A percentile compares a stretch with the other conserved stretches of the same genome.
Conservation (phyloP, 371 early-diverging fungal genomes). For the Mucor lusitanicus region DNA sequence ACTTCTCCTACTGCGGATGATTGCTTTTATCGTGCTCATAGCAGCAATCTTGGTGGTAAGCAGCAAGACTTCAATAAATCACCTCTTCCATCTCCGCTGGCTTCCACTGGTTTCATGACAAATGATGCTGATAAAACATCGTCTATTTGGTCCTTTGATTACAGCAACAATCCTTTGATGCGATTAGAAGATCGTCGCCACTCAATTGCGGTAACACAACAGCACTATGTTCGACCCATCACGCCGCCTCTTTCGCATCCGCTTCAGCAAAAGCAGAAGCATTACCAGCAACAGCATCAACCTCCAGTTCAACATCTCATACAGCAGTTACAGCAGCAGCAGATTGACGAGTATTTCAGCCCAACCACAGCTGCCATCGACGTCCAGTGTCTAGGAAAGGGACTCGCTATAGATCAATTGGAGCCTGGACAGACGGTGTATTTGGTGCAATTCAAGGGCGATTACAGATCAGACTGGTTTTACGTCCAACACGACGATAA, state of each 20-base stretch:
- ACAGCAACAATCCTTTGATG: background rate
- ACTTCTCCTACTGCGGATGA: background rate
- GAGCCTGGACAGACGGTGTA: conserved; percentile 55
- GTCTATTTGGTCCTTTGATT: conserved; percentile 6
- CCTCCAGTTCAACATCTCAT: background rate
- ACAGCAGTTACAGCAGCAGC: conserved; percentile 8
- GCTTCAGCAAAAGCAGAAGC: background rate
- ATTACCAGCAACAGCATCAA: background rate
- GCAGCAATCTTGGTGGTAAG: background rate
- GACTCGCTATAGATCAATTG: conserved; percentile 39
- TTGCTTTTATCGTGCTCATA: background rate
- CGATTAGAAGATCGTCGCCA: conserved; percentile 11
- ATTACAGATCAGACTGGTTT: conserved; percentile 76
- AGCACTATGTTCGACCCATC: background rate
- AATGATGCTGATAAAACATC: background rate
- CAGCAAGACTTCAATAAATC: background rate
- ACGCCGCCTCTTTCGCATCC: conserved; percentile 5
- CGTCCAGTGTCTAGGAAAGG: conserved; percentile 37
- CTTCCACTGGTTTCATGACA: conserved; percentile 1
- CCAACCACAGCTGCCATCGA: background rate
- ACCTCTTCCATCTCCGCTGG: conserved; percentile 6
- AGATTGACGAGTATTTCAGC: conserved; percentile 21
- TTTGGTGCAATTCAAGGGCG: conserved; percentile 86
- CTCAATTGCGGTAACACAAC: conserved; percentile 8
- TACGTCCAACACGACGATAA: conserved; percentile 54